Evolutionary conservation across 176 grass and related monocot genomes (phyloP), one percentile per base, ranked within the genome.

Genomic region (Oryza rufipogon): DNA sequence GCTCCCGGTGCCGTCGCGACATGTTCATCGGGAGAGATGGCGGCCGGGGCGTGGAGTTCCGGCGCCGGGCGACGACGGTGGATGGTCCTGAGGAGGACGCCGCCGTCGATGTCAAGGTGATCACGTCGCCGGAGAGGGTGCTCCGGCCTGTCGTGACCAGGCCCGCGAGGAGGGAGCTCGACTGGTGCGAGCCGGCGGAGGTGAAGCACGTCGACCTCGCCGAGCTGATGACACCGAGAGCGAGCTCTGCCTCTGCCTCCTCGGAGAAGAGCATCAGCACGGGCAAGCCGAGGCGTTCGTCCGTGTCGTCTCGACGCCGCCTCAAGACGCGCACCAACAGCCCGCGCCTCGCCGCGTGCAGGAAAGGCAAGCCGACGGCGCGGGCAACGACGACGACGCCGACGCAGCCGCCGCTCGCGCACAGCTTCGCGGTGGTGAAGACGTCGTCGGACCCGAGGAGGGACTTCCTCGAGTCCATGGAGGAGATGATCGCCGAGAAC

Each of bases 381-480:
- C 60, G 13, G 47, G 2, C 47, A 49, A 14, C 58, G 9, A 3
- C 33, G 1, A 1, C 42, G 23, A 9, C 56, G 0, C 5, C 42
- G 34, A 9, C 58, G 52, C 17, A 48, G 15, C 4, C 84, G 30
- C 80, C 89, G 10, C 41, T 92, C 5, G 48, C 76, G 47, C 70
- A 80, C 13, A 93, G 93, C 85, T 88, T 87, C 71, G 83, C 88
- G 33, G 87, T 95, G 23, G 87, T 93, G 86, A 95, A 87, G 77
- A 58, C 74, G 42, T 92, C 96, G 9, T 38, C 49, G 0, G 87
- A 98, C 58, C 93, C 91, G 5, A 76, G 87, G 67, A 84, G 42
- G 34, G 93, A 98, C 80, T 98, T 98, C 80, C 87, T 70, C 22
- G 89, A 98, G 69, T 98, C 96, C 0, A 98, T 98, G 93, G 85